A percentile compares a stretch with the other conserved stretches of the same genome.
phyloP scores from a whole-genome alignment of 2,329 filamentous ascomycete genomes.

The Pseudophaeomoniella oleicola region DNA sequence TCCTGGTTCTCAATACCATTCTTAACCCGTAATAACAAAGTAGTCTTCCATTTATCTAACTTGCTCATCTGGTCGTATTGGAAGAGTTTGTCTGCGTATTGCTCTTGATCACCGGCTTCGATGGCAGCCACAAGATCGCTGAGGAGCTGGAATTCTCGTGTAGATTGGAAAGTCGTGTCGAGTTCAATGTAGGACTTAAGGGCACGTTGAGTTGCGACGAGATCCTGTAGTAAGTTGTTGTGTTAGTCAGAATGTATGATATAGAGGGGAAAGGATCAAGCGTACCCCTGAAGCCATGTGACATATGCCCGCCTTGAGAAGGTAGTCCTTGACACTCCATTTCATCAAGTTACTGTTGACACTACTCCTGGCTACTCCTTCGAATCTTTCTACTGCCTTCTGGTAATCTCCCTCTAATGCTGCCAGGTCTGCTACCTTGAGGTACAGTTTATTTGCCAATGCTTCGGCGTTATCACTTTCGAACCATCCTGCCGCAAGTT shows the following conservation, averaged over 20 bases:
- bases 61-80: slow-evolving; percentile 86
- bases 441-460: slow-evolving; percentile 84
- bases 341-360: slow-evolving; percentile 86
- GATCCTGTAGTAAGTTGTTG: slow-evolving; percentile 34
- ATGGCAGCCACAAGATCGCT: slow-evolving; percentile 61
- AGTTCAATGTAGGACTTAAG: slow-evolving; percentile 64
- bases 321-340: slow-evolving; percentile 89
- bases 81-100: slow-evolving; percentile 73
- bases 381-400: slow-evolving; percentile 68
- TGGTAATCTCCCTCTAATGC: slow-evolving; percentile 74
- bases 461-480: slow-evolving; percentile 73
- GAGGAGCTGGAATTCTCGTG: slow-evolving; percentile 70
- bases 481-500: slow-evolving; percentile 78
- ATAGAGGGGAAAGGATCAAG: neutral
- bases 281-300: slow-evolving; percentile 52
- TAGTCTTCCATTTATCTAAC: slow-evolving; percentile 95
- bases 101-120: slow-evolving; percentile 64
- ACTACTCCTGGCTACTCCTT: slow-evolving; percentile 63
- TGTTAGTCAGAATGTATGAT: slow-evolving; percentile 2
- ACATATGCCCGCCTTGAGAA: slow-evolving; percentile 87
- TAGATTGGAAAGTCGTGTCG: slow-evolving; percentile 61
- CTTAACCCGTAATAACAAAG: slow-evolving; percentile 69
- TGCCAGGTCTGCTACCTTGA: slow-evolving; percentile 80
- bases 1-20: slow-evolving; percentile 58
- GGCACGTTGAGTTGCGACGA: slow-evolving; percentile 64